phyloP scores from a whole-genome alignment of 352 stramenopile species.

The Phytopythium ostracodes region DNA sequence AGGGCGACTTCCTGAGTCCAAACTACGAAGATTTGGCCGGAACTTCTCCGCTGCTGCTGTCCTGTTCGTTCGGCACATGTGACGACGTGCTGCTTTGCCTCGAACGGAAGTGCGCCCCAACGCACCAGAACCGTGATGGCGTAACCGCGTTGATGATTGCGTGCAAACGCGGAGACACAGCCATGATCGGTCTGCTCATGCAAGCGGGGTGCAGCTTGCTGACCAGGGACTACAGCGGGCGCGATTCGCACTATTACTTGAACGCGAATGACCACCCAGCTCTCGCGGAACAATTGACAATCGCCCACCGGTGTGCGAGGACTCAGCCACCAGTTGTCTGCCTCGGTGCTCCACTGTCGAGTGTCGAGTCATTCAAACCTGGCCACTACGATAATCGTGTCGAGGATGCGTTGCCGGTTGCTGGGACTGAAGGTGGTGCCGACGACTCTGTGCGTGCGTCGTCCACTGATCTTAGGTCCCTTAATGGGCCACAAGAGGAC shows the following conservation, averaged over 20 bases:
- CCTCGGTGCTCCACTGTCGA: constrained; percentile 5
- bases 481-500: neutral
- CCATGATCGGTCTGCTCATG: constrained; percentile 37
- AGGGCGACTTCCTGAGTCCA: constrained; percentile 28
- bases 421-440: neutral
- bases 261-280: constrained; percentile 40
- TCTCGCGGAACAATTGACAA: constrained; percentile 29
- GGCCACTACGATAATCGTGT: neutral
- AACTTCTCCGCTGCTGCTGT: constrained; percentile 41
- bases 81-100: constrained; percentile 37
- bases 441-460: neutral
- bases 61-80: constrained; percentile 19
- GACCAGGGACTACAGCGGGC: constrained; percentile 42
- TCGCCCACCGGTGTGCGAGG: constrained; percentile 6
- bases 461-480: neutral
- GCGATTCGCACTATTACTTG: constrained; percentile 36
- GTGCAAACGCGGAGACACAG: constrained; percentile 33
- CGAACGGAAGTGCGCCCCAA: constrained; percentile 30
- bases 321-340: constrained; percentile 8
- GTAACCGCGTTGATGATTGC: constrained; percentile 42
- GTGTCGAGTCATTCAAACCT: neutral
- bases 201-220: constrained; percentile 27
- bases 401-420: neutral
- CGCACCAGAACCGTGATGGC: constrained; percentile 43
- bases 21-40: constrained; percentile 46